A percentile compares a stretch with the other conserved stretches of the same genome.
These are phyloP conservation scores for Powellomyces hirtus DNA, from an alignment of 192 early-diverging fungal genomes.

Conservation along the genomic window DNA sequence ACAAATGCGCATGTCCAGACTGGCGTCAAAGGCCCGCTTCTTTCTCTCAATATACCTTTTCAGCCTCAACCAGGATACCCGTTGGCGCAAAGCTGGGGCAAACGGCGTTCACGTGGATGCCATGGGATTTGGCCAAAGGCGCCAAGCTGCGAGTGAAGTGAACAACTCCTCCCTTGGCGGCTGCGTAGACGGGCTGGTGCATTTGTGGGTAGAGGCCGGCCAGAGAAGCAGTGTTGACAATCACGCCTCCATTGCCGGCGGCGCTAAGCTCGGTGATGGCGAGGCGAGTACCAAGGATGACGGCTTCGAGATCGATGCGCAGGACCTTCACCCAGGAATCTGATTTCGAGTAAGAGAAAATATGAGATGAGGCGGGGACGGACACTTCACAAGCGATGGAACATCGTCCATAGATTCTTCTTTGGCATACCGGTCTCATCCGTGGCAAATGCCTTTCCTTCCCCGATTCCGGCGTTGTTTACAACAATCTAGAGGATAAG, in stretches of 20 bases:
- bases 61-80: conserved; percentile 11
- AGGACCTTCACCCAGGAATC: conserved; percentile 55
- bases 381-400: not conserved
- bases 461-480: conserved; percentile 17
- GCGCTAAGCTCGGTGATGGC: conserved; percentile 59
- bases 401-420: too few species aligned
- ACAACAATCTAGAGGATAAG: not conserved
- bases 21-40: not conserved
- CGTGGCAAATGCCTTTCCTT: not conserved
- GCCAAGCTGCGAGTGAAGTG: conserved; percentile 28
- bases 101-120: conserved; percentile 39
- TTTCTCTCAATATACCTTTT: not conserved
- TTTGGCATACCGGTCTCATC: conserved; percentile 21
- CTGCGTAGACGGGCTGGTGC: conserved; percentile 67
- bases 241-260: conserved; percentile 55
- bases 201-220: conserved; percentile 56
- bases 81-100: conserved; percentile 30
- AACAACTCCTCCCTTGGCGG: conserved; percentile 66
- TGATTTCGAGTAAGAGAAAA: conserved; percentile 6
- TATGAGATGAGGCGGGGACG: not conserved
- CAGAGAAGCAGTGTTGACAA: conserved; percentile 75
- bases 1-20: not conserved
- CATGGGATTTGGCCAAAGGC: conserved; percentile 15
- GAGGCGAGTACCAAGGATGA: conserved; percentile 71
- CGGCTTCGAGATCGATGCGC: conserved; percentile 72